Evolutionary conservation across 768 basidiomycete species (phyloP).

Genomic region (Cyathus striatus): DNA sequence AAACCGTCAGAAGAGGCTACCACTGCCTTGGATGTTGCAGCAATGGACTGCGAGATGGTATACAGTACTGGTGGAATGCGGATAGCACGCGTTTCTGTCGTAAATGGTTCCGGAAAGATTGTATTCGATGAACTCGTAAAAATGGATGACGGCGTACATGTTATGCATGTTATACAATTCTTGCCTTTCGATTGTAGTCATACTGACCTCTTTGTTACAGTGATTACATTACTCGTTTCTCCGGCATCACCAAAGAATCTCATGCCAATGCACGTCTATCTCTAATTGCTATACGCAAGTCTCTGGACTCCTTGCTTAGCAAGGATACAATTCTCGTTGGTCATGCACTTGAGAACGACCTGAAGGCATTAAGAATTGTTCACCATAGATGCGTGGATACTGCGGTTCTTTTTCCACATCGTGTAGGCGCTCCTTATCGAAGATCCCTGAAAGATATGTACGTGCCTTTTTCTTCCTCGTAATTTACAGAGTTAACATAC

Average conservation of each 20-base stretch:
- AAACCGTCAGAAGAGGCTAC: conserved; percentile 16
- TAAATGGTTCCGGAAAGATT: conserved; percentile 68
- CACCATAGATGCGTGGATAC: conserved; percentile 89
- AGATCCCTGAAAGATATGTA: conserved; percentile 81
- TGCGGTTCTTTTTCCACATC: conserved; percentile 80
- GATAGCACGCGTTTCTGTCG: conserved; percentile 85
- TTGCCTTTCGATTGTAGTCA: conserved; percentile 1
- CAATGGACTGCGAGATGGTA: conserved; percentile 96
- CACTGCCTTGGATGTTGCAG: conserved; percentile 66
- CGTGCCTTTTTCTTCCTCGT: conserved; percentile 10
- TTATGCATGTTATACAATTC: conserved; percentile 49
- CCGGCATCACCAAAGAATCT: conserved; percentile 63
- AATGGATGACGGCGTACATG: conserved; percentile 76
- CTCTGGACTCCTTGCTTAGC: conserved; percentile 69
- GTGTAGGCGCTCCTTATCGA: conserved; percentile 66
- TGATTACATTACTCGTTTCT: conserved; percentile 91
- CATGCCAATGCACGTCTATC: conserved; percentile 61
- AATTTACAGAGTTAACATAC: too few relatives aligned
- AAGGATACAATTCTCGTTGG: conserved; percentile 85
- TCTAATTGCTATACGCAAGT: conserved; percentile 58
- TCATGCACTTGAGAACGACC: conserved; percentile 89
- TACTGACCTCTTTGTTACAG: conserved; percentile 38
- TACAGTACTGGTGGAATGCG: conserved; percentile 92
- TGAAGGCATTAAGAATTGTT: conserved; percentile 84
- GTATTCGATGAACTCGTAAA: conserved; percentile 81